These are phyloP conservation scores for Sporisorium exsertum DNA, from an alignment of 1,284 basidiomycete genomes.

Conservation along the genomic window DNA sequence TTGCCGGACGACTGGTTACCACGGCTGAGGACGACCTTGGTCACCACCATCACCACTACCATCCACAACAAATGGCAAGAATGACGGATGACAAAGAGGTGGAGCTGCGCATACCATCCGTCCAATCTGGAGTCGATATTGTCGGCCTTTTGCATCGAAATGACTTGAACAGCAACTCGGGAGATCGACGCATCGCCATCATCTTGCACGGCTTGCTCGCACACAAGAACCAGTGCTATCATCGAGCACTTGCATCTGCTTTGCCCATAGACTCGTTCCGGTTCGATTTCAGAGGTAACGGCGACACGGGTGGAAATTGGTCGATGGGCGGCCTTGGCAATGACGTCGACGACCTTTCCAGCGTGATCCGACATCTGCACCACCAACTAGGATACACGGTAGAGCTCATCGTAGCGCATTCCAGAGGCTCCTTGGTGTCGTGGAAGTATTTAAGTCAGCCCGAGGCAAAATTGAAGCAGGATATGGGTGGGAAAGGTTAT, in stretches of 20 bases:
- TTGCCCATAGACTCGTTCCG: conserved; percentile 82
- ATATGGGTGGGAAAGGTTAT: not conserved
- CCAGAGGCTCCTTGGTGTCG: conserved; percentile 29
- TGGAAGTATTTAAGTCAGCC: conserved; percentile 32
- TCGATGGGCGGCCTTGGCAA: conserved; percentile 21
- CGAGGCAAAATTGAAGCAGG: conserved; percentile 1
- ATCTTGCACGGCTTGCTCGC: conserved; percentile 58
- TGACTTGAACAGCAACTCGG: not conserved
- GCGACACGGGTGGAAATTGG: conserved; percentile 31
- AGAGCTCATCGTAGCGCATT: conserved; percentile 35
- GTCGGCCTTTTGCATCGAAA: conserved; percentile 30
- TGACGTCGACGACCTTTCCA: conserved; percentile 34
- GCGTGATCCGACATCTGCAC: conserved; percentile 26
- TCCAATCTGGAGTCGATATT: conserved; percentile 14
- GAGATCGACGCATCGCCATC: conserved; percentile 35
- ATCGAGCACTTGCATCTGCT: conserved; percentile 76
- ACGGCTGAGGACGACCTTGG: no score
- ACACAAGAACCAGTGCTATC: conserved; percentile 78
- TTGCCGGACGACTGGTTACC: not conserved
- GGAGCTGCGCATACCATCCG: conserved; percentile 24
- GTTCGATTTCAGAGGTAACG: conserved; percentile 78
- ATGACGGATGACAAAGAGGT: conserved; percentile 12
- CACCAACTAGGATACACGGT: conserved; percentile 12
- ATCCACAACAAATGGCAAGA: not conserved
- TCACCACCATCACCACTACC: not conserved